phyloP scores from a whole-genome alignment of 768 basidiomycete species.

The Coprinopsis strossmayeri region DNA sequence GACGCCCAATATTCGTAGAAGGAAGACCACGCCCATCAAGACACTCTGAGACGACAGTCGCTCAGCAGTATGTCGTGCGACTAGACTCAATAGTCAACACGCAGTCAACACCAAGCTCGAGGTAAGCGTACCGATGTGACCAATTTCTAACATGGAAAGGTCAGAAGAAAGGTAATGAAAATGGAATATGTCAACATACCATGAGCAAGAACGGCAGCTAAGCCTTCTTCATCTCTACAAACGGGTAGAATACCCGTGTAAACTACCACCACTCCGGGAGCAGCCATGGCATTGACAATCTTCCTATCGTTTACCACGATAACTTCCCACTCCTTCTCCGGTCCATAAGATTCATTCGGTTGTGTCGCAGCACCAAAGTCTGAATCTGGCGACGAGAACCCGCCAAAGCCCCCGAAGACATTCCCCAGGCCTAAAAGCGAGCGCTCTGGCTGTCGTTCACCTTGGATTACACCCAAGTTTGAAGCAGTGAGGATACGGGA shows the following conservation, averaged over 20 bases:
- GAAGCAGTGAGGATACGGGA: constrained; percentile 62
- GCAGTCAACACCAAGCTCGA: too few species aligned
- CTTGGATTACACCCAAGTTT: constrained; percentile 57
- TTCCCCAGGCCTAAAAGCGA: neutral
- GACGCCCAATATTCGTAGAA: constrained; percentile 47
- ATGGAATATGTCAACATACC: constrained; percentile 38
- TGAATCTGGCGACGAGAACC: constrained; percentile 27
- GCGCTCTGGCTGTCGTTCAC: constrained; percentile 14
- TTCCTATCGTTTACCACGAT: constrained; percentile 71
- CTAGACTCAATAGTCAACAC: too few species aligned
- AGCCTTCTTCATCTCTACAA: constrained; percentile 68
- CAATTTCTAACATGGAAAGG: too few species aligned
- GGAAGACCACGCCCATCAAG: constrained; percentile 29
- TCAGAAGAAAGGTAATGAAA: too few species aligned
- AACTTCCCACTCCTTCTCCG: constrained; percentile 53
- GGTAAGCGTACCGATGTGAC: too few species aligned
- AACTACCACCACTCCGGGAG: constrained; percentile 76
- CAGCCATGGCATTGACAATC: constrained; percentile 72
- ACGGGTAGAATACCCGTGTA: constrained; percentile 86
- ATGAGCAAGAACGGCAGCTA: constrained; percentile 82
- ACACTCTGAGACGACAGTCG: constrained; percentile 43
- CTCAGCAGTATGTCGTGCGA: constrained; percentile 44
- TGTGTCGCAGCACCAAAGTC: constrained; percentile 18
- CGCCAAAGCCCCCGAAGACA: constrained; percentile 10
- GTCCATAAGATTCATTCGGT: constrained; percentile 23